Percentiles rank a stretch among this genome's conserved stretches.
These are phyloP conservation scores for Exophiala mesophila DNA, from an alignment of 2,329 filamentous ascomycete species.

Conservation along the genomic window DNA sequence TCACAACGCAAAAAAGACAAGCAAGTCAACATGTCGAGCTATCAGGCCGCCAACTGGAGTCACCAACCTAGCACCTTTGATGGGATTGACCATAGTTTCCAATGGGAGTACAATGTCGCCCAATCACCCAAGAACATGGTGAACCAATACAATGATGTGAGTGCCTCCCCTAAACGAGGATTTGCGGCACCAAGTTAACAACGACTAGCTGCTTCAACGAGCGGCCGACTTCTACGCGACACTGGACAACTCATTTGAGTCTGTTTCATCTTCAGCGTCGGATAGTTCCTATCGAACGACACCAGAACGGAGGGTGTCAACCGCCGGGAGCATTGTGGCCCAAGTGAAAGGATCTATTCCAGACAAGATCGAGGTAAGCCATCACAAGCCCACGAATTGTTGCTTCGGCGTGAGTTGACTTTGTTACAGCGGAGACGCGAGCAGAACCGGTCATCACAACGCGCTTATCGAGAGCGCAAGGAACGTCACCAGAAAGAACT, in stretches of 20 bases:
- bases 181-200: neutral
- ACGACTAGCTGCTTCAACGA: conserved; percentile 17
- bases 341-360: conserved; percentile 22
- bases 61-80: conserved; percentile 14
- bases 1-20: neutral
- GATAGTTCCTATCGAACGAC: conserved; percentile 17
- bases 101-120: conserved; percentile 18
- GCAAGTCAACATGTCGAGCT: conserved; percentile 14
- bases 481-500: conserved; percentile 91
- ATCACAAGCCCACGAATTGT: too few relatives aligned
- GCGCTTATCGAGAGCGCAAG: conserved; percentile 93
- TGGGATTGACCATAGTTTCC: conserved; percentile 16
- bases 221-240: conserved; percentile 22
- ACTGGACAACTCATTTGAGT: conserved; percentile 20
- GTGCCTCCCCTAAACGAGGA: neutral
- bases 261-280: conserved; percentile 17
- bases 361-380: conserved; percentile 26
- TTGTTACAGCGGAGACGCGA: conserved; percentile 24
- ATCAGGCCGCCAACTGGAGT: conserved; percentile 14
- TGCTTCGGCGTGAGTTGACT: too few relatives aligned
- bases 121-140: conserved; percentile 22
- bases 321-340: conserved; percentile 10
- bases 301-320: conserved; percentile 10
- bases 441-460: conserved; percentile 51
- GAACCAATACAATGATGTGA: conserved; percentile 22